Evolutionary conservation across 2,329 filamentous ascomycete genomes (phyloP).

Genomic region (Stenocarpella maydis): DNA sequence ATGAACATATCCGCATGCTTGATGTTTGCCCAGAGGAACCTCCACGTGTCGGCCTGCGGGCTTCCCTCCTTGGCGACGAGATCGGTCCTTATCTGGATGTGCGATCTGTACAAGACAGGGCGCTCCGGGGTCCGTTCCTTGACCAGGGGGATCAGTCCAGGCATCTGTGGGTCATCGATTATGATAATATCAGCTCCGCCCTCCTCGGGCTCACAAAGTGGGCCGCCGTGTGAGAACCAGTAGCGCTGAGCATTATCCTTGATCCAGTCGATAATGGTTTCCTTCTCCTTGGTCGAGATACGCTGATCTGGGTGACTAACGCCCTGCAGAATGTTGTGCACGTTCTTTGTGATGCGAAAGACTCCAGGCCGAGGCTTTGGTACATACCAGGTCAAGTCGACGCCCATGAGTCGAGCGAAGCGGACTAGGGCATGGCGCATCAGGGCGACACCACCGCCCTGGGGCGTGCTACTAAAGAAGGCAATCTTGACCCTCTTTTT

Average conservation of each 20-base stretch:
- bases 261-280: conserved; percentile 75
- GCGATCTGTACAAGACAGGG: conserved; percentile 81
- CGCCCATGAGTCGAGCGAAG: conserved; percentile 71
- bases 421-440: conserved; percentile 83
- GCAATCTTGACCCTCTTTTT: conserved; percentile 72
- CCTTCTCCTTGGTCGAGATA: conserved; percentile 69
- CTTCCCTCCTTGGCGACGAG: conserved; percentile 69
- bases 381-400: conserved; percentile 81
- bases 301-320: conserved; percentile 72
- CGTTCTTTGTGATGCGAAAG: conserved; percentile 85
- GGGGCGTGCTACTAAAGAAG: conserved; percentile 82
- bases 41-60: conserved; percentile 78
- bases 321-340: conserved; percentile 88
- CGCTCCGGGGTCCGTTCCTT: conserved; percentile 75
- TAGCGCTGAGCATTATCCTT: conserved; percentile 76
- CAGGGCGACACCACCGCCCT: conserved; percentile 82
- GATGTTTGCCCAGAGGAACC: conserved; percentile 77
- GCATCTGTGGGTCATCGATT: conserved; percentile 88
- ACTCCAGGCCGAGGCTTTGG: conserved; percentile 82
- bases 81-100: conserved; percentile 84
- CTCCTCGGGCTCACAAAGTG: conserved; percentile 68
- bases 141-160: conserved; percentile 76
- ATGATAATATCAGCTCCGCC: conserved; percentile 81
- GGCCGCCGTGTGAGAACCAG: conserved; percentile 75
- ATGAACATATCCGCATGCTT: conserved; percentile 79